phyloP scores from a whole-genome alignment of 176 grass and related monocot genomes.

The Aechmea fasciata region DNA sequence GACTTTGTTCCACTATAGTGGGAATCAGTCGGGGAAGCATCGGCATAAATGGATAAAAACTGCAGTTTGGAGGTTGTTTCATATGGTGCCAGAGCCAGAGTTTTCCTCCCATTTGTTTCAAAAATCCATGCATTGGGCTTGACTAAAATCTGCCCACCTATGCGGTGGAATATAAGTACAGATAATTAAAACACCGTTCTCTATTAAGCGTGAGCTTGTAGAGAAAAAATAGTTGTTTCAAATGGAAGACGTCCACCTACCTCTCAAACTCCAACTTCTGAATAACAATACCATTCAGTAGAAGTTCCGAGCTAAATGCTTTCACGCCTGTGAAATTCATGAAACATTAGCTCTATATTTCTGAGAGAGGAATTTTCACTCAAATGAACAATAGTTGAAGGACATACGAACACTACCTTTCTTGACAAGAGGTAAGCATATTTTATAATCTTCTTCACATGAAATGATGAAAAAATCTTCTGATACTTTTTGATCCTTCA shows the following conservation, averaged over 20 bases:
- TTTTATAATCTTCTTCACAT: constrained; percentile 22
- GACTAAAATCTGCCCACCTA: neutral
- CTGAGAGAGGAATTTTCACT: neutral
- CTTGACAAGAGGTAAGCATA: constrained; percentile 20
- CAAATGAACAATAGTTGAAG: neutral
- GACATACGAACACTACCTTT: constrained; percentile 11
- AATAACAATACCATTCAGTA: constrained; percentile 69
- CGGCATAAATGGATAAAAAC: no score
- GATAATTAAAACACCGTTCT: no score
- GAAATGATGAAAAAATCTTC: constrained; percentile 24
- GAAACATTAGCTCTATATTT: neutral
- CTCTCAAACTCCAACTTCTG: constrained; percentile 76
- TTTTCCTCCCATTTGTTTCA: no score
- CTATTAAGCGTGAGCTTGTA: neutral
- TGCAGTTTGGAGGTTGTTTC: no score
- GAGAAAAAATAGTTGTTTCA: neutral
- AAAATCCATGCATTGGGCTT: no score
- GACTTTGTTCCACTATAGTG: no score
- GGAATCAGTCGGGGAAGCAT: no score
- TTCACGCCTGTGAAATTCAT: constrained; percentile 39
- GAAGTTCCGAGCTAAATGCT: constrained; percentile 66
- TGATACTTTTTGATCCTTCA: constrained; percentile 4
- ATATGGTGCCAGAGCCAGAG: no score
- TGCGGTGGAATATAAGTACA: neutral
- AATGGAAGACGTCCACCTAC: constrained; percentile 9